Evolutionary conservation across 441 rosid species (phyloP), one percentile per base, ranked within the genome.

Genomic region (Erodium chrysanthum): DNA sequence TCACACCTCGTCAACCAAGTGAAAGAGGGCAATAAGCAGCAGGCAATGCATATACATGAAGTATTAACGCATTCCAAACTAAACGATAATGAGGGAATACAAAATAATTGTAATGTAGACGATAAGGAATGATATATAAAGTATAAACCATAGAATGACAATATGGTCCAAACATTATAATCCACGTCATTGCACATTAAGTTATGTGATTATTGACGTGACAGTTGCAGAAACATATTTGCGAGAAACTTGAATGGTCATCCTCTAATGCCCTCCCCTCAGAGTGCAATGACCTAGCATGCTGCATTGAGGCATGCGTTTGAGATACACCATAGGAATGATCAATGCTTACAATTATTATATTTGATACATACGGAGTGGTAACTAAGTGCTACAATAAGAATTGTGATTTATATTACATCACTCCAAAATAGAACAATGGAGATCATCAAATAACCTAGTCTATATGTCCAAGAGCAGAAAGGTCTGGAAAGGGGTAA

Each of bases 1-100:
- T 10, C 23, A 65, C 21, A 12, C 23, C 7, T 37, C 67, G 18
- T 37, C 23, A 65, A 40, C 15, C 27, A 5, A 17, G 50, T 1
- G 15, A 37, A 7, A 22, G 21, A 9, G 4, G 20, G 7, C 40
- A 37, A 29, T 17, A 11, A 14, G 17, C 31, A 62, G 4, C 56
- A 65, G 7, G 11, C 31, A 58, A 22, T 18, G 60, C 60, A 18
- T 54, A 54, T 54, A 17, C 18, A 54, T 15, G 22, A 44, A 27
- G 59, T 37, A 58, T 10, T 22, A 33, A 40, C 56, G 29, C 33
- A 71, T 58, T 18, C 22, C 9, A 69, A 35, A 68, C 27, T 59
- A n/a, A 44, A 33, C 11, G 17, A 35, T 10, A 66, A 44, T 66
- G 64, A 21, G 61, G 61, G 64, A 56, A 58, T n/a, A 42, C 7